A percentile compares a stretch with the other conserved stretches of the same genome.
Evolutionary conservation across 2,329 filamentous ascomycete species (phyloP).

Genomic region (Neodidymelliopsis sp.): DNA sequence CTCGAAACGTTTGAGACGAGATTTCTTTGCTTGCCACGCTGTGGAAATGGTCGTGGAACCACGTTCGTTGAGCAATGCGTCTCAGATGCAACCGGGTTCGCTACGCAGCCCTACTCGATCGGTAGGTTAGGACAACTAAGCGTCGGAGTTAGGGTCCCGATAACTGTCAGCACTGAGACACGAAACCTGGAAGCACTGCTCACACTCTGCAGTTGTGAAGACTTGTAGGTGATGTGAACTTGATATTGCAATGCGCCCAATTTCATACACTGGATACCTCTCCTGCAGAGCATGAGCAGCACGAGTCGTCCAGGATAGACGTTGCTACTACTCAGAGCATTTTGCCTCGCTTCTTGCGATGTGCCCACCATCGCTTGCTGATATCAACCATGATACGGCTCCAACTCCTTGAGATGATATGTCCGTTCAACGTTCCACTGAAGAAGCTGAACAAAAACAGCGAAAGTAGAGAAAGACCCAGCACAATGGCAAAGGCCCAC

Average conservation of each 20-base stretch:
- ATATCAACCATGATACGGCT: constrained; percentile 39
- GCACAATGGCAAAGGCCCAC: constrained; percentile 70
- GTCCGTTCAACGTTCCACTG: constrained; percentile 65
- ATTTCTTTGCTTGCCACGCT: too few species aligned
- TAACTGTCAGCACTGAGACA: constrained; percentile 10
- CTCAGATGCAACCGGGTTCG: constrained; percentile 11
- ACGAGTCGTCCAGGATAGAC: too few species aligned
- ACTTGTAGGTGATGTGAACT: neutral
- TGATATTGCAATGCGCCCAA: neutral
- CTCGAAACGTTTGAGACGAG: neutral
- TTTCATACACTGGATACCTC: too few species aligned
- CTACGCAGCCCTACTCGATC: neutral
- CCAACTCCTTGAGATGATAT: constrained; percentile 57
- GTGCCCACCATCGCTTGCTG: constrained; percentile 34
- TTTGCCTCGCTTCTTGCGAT: constrained; percentile 33
- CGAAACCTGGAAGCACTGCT: neutral
- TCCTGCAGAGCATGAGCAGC: too few species aligned
- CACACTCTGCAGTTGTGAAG: neutral
- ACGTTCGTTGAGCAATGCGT: neutral
- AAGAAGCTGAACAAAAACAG: constrained; percentile 65
- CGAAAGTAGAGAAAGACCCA: constrained; percentile 65
- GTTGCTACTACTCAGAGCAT: too few species aligned
- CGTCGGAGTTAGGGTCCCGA: neutral
- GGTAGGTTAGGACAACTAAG: too few species aligned
- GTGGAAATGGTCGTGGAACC: neutral